Conservation (phyloP, 169 alveolate genomes). For the Eimeria acervulina region DNA sequence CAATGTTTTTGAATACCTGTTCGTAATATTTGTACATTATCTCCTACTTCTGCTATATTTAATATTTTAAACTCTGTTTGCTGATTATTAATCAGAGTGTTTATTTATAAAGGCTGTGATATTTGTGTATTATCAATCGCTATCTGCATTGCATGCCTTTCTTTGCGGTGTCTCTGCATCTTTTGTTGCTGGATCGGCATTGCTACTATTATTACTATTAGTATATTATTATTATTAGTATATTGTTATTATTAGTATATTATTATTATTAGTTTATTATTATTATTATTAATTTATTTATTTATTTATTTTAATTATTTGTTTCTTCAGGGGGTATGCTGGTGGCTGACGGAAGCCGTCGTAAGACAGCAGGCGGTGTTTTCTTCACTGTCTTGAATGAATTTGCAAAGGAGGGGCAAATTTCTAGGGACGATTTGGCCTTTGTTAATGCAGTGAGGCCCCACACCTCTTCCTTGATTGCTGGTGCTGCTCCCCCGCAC, state of each 20-base stretch:
- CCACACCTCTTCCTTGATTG: not conserved
- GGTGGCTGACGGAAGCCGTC: constrained; percentile 92
- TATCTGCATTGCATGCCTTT: too few relatives aligned
- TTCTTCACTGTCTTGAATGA: constrained; percentile 92
- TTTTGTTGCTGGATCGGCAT: not conserved
- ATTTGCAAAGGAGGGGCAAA: constrained; percentile 89
- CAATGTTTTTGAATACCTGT: too few relatives aligned
- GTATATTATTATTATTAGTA: too few relatives aligned
- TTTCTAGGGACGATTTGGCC: constrained; percentile 91
- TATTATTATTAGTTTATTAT: too few relatives aligned
- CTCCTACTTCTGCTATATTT: too few relatives aligned
- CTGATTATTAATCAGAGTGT: too few relatives aligned
- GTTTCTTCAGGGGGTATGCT: constrained; percentile 90
- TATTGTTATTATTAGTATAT: too few relatives aligned
- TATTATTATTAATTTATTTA: too few relatives aligned
- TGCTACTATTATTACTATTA: not conserved
- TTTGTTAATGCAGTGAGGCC: constrained; percentile 85
- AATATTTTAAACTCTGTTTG: too few relatives aligned
- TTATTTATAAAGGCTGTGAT: too few relatives aligned
- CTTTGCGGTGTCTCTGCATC: not conserved
- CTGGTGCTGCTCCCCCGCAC: not conserved
- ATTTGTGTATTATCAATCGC: too few relatives aligned
- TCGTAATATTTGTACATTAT: too few relatives aligned
- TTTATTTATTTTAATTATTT: not conserved
- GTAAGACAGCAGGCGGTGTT: constrained; percentile 94